These are phyloP conservation scores for Sarocladium kiliense DNA, from an alignment of 2,329 filamentous ascomycete species.

Conservation along the genomic window DNA sequence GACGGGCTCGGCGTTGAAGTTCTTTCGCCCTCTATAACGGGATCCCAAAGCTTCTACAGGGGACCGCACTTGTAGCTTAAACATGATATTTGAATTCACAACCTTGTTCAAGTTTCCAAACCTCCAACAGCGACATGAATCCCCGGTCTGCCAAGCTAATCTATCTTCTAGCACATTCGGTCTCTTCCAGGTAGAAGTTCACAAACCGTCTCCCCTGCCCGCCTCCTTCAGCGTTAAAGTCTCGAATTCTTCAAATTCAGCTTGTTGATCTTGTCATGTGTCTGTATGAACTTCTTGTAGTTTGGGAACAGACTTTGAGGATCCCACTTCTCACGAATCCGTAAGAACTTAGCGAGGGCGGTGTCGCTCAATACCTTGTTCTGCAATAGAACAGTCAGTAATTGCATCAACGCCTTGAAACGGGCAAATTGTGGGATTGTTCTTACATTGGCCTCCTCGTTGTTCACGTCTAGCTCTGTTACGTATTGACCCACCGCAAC, in stretches of 20 bases:
- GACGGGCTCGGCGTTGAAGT: no score
- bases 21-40: no score
- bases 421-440: not conserved
- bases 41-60: no score
- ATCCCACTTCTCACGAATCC: conserved; percentile 14
- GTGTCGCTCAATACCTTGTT: not conserved
- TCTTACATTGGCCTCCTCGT: not conserved
- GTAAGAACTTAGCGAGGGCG: conserved; percentile 8
- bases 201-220: not conserved
- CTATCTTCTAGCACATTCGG: no score
- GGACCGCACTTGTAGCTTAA: no score
- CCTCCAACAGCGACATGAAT: no score
- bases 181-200: no score
- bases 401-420: not conserved
- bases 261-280: conserved; percentile 1
- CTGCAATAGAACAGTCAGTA: not conserved
- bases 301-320: conserved; percentile 13
- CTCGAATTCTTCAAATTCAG: not conserved
- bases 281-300: conserved; percentile 12
- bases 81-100: no score
- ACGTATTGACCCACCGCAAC: not conserved
- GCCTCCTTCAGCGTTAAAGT: not conserved
- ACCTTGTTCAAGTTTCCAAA: no score
- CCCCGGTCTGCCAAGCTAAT: no score
- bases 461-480: not conserved